Conservation (phyloP, 768 basidiomycete species). For the Tylopilus sp. region DNA sequence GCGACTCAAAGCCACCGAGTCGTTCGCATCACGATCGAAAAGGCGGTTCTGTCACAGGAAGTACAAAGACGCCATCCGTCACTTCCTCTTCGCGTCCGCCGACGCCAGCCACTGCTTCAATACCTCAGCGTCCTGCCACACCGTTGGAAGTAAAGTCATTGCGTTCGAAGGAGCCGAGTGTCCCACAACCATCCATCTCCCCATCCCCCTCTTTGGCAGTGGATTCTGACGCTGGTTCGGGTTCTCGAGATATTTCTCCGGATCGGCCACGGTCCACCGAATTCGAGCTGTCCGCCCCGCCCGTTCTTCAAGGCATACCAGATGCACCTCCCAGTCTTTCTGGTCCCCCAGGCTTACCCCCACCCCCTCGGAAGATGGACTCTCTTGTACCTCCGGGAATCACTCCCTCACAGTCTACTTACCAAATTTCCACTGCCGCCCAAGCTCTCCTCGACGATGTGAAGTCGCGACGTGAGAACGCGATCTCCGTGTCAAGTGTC, state of each 20-base stretch:
- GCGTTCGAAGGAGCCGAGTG: slow-evolving; percentile 41
- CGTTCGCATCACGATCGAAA: slow-evolving; percentile 46
- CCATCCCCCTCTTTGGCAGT: slow-evolving; percentile 47
- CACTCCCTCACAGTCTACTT: slow-evolving; percentile 49
- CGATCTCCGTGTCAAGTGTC: slow-evolving; percentile 35
- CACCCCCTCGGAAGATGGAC: slow-evolving; percentile 47
- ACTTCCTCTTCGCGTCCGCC: slow-evolving; percentile 55
- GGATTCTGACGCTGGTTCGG: slow-evolving; percentile 48
- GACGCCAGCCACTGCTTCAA: slow-evolving; percentile 42
- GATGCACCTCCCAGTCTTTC: slow-evolving; percentile 60
- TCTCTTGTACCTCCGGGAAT: slow-evolving; percentile 43
- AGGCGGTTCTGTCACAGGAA: slow-evolving; percentile 27
- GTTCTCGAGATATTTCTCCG: slow-evolving; percentile 42
- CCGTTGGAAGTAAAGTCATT: slow-evolving; percentile 39
- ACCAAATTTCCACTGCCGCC: slow-evolving; percentile 86
- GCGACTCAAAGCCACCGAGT: slow-evolving; percentile 34
- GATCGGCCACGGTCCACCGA: slow-evolving; percentile 40
- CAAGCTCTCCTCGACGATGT: slow-evolving; percentile 84
- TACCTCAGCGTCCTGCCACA: slow-evolving; percentile 42
- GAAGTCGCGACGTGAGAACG: slow-evolving; percentile 65
- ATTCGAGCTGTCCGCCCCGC: slow-evolving; percentile 34
- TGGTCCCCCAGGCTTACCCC: slow-evolving; percentile 47
- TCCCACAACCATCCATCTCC: slow-evolving; percentile 36
- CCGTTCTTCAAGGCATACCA: slow-evolving; percentile 48
- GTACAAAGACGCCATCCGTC: slow-evolving; percentile 44